Conservation (phyloP, 2,329 filamentous ascomycete species). For the Aspergillus sp. region DNA sequence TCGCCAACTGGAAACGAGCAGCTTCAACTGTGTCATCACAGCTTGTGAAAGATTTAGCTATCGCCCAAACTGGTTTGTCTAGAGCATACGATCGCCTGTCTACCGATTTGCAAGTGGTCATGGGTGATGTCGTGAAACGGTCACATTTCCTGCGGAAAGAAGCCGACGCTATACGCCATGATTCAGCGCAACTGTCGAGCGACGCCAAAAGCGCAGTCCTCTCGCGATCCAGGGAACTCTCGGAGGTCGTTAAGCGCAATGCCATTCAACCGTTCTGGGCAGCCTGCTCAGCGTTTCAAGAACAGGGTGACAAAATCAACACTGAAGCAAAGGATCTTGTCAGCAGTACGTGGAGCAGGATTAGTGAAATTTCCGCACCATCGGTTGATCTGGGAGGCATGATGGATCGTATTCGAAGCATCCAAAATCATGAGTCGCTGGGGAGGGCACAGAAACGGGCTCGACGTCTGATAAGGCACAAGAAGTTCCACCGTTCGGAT, state of each 20-base stretch:
- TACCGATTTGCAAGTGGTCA: constrained; percentile 30
- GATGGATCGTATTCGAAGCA: constrained; percentile 21
- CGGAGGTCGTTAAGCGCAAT: constrained; percentile 23
- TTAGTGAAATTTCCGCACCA: constrained; percentile 15
- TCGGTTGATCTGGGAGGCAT: constrained; percentile 18
- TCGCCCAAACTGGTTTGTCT: constrained; percentile 31
- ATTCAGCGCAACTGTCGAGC: constrained; percentile 16
- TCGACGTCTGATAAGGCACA: constrained; percentile 20
- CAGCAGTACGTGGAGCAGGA: constrained; percentile 20
- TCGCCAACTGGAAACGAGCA: constrained; percentile 38
- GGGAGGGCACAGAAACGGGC: constrained; percentile 29
- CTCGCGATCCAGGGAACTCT: constrained; percentile 27
- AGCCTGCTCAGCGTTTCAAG: constrained; percentile 25
- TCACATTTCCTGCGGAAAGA: constrained; percentile 27
- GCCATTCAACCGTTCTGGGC: constrained; percentile 24
- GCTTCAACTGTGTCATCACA: constrained; percentile 29
- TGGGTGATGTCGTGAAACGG: constrained; percentile 30
- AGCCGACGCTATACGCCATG: constrained; percentile 17
- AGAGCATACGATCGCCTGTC: constrained; percentile 31
- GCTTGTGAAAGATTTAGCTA: constrained; percentile 28
- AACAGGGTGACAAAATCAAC: constrained; percentile 20
- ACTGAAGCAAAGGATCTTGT: constrained; percentile 20
- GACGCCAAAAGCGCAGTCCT: constrained; percentile 19
- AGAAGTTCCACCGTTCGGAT: constrained; percentile 3
- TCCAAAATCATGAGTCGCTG: constrained; percentile 21